Base-by-base conservation (phyloP, 208 protist genomes). In the Leishmania braziliensis region DNA sequence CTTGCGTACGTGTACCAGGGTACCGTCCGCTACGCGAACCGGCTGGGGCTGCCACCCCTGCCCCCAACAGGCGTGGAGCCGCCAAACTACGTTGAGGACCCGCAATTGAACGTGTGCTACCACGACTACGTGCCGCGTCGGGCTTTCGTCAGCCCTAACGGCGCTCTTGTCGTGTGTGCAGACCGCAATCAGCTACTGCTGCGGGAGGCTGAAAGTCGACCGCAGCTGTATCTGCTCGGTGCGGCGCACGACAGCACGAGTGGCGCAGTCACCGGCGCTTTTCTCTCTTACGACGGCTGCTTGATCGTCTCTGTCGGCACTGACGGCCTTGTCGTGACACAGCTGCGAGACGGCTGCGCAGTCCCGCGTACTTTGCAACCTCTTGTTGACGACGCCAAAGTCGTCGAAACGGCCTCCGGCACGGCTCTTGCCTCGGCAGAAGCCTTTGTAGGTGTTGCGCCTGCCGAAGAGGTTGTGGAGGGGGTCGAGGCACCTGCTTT, bases 271-370 rank as follows among this genome's bases (percentile, higher is more conserved):
- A 92, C 92, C 20, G 89, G 88, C 18, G 92, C 92, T 1, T 84
- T 85, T 54, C 88, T 92, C 8, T 96, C 94, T 1, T 97, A 94
- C 82, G 97, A 99, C 84, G 95, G 94, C 75, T 79, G 86, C 23
- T 91, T 96, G 73, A 69, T 99, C 39, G 74, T 99, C 48, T 95
- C 96, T 1, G 92, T 90, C 3, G 96, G 96, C 50, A 88, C 82
- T 0, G 98, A 99, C 76, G 97, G 97, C 51, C 91, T 98, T 43
- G 80, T 99, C 33, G 96, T 99, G 53, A 79, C 93, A 33, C 92
- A 98, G 79, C 76, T 94, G 53, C 86, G 86, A 16, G 77, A 83
- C 0, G 91, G 89, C 8, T 86, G 60, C 58, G 69, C 29, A 29
- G 54, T 50, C 9, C 88, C 83, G 16, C 58, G 26, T 23, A 6